phyloP scores from a whole-genome alignment of 163 green algal species.

The Scenedesmus sp. region DNA sequence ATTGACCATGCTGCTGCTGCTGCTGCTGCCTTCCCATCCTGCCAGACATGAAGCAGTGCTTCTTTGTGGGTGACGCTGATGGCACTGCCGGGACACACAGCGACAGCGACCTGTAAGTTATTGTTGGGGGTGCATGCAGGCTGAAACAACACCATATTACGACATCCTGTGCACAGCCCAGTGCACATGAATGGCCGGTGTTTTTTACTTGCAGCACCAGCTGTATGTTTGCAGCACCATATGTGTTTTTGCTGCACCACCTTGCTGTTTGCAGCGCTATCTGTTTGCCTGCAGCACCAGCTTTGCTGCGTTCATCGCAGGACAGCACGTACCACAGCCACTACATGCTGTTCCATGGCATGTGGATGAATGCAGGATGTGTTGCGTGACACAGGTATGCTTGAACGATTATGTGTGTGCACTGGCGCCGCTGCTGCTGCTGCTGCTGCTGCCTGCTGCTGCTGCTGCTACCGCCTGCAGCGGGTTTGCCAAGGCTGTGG shows the following conservation, averaged over 20 bases:
- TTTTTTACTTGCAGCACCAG: too few relatives aligned
- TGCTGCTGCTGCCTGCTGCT: neutral
- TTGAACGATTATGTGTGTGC: neutral
- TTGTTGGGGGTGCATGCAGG: conserved; percentile 16
- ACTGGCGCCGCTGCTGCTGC: neutral
- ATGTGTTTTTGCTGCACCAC: too few relatives aligned
- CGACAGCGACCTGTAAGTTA: conserved; percentile 53
- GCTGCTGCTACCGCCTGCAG: conserved; percentile 43
- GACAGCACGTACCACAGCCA: neutral
- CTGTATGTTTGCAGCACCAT: too few relatives aligned
- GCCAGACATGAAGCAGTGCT: conserved; percentile 66
- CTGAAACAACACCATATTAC: too few relatives aligned
- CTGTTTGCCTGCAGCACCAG: too few relatives aligned
- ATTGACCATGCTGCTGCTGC: conserved; percentile 65
- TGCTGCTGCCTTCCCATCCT: neutral
- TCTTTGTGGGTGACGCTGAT: conserved; percentile 82
- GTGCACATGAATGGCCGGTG: too few relatives aligned
- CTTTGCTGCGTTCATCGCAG: too few relatives aligned
- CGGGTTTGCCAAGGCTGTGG: conserved; percentile 76
- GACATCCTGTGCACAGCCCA: too few relatives aligned
- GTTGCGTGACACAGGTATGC: too few relatives aligned
- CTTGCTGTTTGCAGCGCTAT: too few relatives aligned
- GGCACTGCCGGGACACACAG: conserved; percentile 64
- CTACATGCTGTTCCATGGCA: too few relatives aligned
- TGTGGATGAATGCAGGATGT: too few relatives aligned